Percentiles rank a stretch among this genome's conserved stretches.
Evolutionary conservation across 2,329 filamentous ascomycete species (phyloP).

Genomic region (Sclerotinia glacialis): DNA sequence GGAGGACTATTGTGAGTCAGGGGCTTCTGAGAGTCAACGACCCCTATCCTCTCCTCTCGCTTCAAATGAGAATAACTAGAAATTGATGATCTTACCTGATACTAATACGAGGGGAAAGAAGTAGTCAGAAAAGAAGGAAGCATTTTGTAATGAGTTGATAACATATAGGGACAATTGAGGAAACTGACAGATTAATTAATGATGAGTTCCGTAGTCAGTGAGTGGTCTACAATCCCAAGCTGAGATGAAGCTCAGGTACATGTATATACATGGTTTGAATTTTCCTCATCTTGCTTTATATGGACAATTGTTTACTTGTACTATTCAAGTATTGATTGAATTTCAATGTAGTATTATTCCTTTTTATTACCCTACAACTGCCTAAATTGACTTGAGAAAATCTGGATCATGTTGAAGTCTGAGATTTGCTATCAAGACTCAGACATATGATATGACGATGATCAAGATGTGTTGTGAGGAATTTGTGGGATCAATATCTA

Average conservation of each 20-base stretch:
- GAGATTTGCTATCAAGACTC: background rate
- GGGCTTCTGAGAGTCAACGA: background rate
- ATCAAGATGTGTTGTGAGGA: background rate
- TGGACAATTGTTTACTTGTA: too few species aligned
- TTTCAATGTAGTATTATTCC: background rate
- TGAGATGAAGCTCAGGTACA: background rate
- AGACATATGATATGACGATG: background rate
- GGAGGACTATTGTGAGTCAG: background rate
- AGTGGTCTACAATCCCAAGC: background rate
- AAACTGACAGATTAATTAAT: background rate
- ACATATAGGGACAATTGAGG: background rate
- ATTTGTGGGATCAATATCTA: background rate
- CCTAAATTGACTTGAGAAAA: background rate
- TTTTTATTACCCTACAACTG: background rate
- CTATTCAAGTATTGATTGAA: too few species aligned
- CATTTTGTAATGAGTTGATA: background rate
- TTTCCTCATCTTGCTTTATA: too few species aligned
- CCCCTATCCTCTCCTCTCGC: background rate
- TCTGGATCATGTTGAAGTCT: background rate
- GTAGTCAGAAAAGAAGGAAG: background rate
- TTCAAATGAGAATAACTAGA: background rate
- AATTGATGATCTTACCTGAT: background rate
- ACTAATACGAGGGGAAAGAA: too few species aligned
- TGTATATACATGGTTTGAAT: too few species aligned
- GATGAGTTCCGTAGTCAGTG: background rate